Conservation (phyloP, 164 flowering plant species). For the Tinospora cordifolia region DNA sequence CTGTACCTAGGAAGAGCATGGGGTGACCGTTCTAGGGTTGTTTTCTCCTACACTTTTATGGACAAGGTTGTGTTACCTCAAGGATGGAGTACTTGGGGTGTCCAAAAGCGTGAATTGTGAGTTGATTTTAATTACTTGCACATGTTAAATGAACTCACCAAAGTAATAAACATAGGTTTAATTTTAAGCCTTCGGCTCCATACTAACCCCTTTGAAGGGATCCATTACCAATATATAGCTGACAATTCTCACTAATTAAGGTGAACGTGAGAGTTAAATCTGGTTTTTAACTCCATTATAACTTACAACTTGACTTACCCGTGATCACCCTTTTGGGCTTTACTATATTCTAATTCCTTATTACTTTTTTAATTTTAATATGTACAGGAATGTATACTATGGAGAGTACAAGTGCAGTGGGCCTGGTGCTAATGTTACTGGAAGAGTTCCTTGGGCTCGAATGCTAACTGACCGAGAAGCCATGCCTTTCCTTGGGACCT, state of each 20-base stretch:
- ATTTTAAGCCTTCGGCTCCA: too few species aligned
- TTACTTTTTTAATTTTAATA: too few species aligned
- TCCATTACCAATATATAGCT: too few species aligned
- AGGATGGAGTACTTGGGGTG: constrained; percentile 79
- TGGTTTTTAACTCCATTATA: too few species aligned
- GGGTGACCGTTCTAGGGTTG: constrained; percentile 69
- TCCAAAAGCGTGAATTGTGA: constrained; percentile 38
- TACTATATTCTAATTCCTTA: too few species aligned
- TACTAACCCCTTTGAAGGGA: too few species aligned
- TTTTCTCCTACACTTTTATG: constrained; percentile 64
- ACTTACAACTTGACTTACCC: too few species aligned
- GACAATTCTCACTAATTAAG: too few species aligned
- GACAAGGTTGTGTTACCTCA: constrained; percentile 48
- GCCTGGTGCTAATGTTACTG: constrained; percentile 47
- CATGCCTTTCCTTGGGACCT: constrained; percentile 41
- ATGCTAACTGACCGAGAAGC: constrained; percentile 50
- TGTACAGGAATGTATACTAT: constrained; percentile 49
- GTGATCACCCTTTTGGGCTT: too few species aligned
- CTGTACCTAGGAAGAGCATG: constrained; percentile 72
- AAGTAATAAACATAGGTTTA: too few species aligned
- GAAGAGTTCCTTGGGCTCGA: constrained; percentile 66
- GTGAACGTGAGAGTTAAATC: too few species aligned
- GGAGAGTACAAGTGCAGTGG: constrained; percentile 83
- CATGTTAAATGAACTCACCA: too few species aligned
- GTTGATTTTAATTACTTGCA: constrained; percentile 2